Evolutionary conservation across 2,329 filamentous ascomycete species (phyloP), one percentile per base, ranked within the genome.

Genomic region (Pyrenochaeta sp.): DNA sequence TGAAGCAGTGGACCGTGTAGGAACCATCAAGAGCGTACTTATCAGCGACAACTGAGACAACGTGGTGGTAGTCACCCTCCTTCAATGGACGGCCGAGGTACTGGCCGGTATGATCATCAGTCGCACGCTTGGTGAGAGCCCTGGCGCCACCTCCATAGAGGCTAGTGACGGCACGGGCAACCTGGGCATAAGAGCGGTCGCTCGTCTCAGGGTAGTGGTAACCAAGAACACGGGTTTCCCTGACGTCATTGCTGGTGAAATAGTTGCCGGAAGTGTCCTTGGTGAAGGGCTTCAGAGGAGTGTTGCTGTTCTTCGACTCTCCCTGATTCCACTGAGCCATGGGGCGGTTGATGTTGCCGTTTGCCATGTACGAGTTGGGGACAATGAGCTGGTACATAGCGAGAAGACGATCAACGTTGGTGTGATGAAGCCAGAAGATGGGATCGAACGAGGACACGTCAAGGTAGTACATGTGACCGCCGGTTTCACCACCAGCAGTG

Each of bases 371-470:
- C n/a, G 84, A 84, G 39, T 86, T 79, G 1, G 90, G 89, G 54
- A 92, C 83, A 12, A 94, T 75, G 2, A 83, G 78, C 77, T 95
- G 91, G 89, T 90, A 94, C 69, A 96, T 84, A 47, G 90, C 85
- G 73, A 94, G 91, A 18, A 73, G 61, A 61, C 74, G 71, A 54
- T 76, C 74, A 18, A 76, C 52, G 53, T 76, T 76, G 68, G 53
- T 58, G 66, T 75, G 73, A 62, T 74, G 73, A n/a, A 75, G 66
- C 72, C 71, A 75, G 67, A 75, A 75, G 32, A 92, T 78, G 1
- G 91, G 91, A 66, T 95, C 91, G 69, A 92, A 95, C 0, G 89
- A 84, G n/a, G 90, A 90, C 60, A 90, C 87, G 50, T 75, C 73
- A 49, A 92, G 86, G 72, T 88, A 90, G 39, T 86, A 85, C 87